Evolutionary conservation across 108 stramenopile species (phyloP), one percentile per base, ranked within the genome.

Genomic region (Pelagomonas calceolata): DNA sequence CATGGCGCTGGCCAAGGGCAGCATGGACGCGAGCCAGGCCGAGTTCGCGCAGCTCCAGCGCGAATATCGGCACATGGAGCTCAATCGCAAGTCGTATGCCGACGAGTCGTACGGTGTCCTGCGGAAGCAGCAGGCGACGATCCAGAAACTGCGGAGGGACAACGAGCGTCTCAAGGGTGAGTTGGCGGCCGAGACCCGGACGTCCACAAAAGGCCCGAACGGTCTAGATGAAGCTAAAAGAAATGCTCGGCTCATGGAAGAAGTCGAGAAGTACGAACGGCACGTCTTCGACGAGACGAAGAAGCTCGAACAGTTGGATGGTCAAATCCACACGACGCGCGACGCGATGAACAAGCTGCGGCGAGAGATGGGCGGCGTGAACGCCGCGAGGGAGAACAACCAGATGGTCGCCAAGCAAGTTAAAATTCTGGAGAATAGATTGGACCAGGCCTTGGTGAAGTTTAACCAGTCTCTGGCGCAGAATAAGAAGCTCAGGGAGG

Each of bases 401-500:
- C 65, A 75, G 46, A 84, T 83, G 76, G 73, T 89, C 32, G 85
- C 89, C 69, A 93, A 92, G 77, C 90, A 91, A 76, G 85, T 88
- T 21, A 72, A 77, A 14, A 84, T 91, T 39, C 75, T 91, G 44
- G 92, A 92, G 72, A 89, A 88, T 70, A 77, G 87, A n/a, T 75
- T 92, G n/a, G 91, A 92, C 73, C 89, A 92, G 74, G 85, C 90
- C 14, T 79, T 91, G 33, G 81, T 89, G 30, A 92, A 91, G 78
- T 91, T 91, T 65, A 92, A 92, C 79, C 87, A 90, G 71, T 69
- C 71, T 63, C 81, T 92, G 21, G 85, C 90, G 34, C 74, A 79
- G 30, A 92, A 92, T 74, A 89, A 89, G 71, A 64, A 67, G n/a
- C 71, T 91, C 32, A 82, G 92, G n/a, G 78, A 87, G 64, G 76